Conservation (phyloP, 768 basidiomycete species). For the Kwoniella botswanensis region DNA sequence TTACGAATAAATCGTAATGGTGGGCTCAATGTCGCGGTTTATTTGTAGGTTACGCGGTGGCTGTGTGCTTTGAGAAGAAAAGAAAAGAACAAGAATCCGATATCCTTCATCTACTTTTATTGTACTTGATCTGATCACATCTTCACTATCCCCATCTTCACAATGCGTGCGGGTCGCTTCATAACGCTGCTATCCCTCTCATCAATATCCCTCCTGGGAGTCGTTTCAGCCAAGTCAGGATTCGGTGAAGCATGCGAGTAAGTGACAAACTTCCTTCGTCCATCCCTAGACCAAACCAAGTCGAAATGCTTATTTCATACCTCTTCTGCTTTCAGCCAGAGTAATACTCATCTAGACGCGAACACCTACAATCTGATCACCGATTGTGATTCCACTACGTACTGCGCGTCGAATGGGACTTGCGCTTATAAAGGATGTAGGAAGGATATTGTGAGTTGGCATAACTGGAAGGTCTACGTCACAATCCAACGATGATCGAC, state of each 20-base stretch:
- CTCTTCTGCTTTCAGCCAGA: conserved; percentile 52
- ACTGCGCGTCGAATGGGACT: conserved; percentile 65
- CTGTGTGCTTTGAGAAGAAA: background rate
- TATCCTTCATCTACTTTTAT: background rate
- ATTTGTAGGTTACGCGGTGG: background rate
- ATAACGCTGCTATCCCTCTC: background rate
- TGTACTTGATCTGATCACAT: background rate
- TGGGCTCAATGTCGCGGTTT: background rate
- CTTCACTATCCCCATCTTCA: background rate
- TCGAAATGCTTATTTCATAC: background rate
- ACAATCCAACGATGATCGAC: too few species aligned
- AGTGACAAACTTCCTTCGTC: conserved; percentile 12
- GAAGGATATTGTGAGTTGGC: conserved; percentile 72
- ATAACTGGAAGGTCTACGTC: too few species aligned
- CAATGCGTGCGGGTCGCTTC: background rate
- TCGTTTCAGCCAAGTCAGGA: conserved; percentile 30
- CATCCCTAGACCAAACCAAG: background rate
- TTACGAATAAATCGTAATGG: too few species aligned
- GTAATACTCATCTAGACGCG: conserved; percentile 70
- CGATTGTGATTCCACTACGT: conserved; percentile 75
- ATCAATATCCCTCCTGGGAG: conserved; percentile 2
- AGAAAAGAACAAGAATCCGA: background rate
- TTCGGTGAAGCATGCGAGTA: conserved; percentile 50
- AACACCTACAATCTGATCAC: conserved; percentile 80
- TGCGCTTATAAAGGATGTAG: conserved; percentile 75